These are phyloP conservation scores for Yamadazyma songkhlaensis DNA, from an alignment of 1,139 yeast genomes.

Conservation along the genomic window DNA sequence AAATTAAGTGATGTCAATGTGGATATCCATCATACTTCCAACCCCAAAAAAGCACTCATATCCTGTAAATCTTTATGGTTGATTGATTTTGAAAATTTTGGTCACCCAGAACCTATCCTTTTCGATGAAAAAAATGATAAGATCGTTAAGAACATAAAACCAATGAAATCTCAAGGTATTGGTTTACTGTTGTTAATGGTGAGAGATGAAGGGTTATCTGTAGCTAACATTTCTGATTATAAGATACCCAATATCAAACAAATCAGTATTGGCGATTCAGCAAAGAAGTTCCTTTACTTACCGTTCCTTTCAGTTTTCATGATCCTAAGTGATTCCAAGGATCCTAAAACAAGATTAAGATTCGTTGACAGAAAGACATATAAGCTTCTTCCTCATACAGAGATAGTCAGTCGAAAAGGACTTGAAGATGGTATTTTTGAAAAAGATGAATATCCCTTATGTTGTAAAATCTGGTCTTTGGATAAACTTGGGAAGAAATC, in stretches of 20 bases:
- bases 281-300: slow-evolving; percentile 34
- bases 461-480: slow-evolving; percentile 26
- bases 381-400: slow-evolving; percentile 20
- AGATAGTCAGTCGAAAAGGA: slow-evolving; percentile 18
- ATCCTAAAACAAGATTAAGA: slow-evolving; percentile 22
- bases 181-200: slow-evolving; percentile 19
- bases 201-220: slow-evolving; percentile 50
- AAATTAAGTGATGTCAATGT: slow-evolving; percentile 24
- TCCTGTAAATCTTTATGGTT: slow-evolving; percentile 43
- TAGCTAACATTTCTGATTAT: slow-evolving; percentile 28
- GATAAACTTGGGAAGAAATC: slow-evolving; percentile 31
- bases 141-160: slow-evolving; percentile 17
- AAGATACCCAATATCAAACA: slow-evolving; percentile 29
- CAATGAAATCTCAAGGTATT: slow-evolving; percentile 8
- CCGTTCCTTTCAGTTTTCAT: slow-evolving; percentile 35
- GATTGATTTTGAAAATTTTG: slow-evolving; percentile 28
- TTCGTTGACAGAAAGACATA: slow-evolving; percentile 34
- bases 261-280: slow-evolving; percentile 34
- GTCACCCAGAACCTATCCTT: slow-evolving; percentile 38
- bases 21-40: slow-evolving; percentile 2
- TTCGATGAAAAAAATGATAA: slow-evolving; percentile 36
- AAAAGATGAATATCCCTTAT: slow-evolving; percentile 33
- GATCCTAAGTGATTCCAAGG: slow-evolving; percentile 33
- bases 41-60: slow-evolving; percentile 24
- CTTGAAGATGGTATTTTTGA: slow-evolving; percentile 23